Conservation (phyloP, 805 yeast genomes). For the Komagataella phaffii region DNA sequence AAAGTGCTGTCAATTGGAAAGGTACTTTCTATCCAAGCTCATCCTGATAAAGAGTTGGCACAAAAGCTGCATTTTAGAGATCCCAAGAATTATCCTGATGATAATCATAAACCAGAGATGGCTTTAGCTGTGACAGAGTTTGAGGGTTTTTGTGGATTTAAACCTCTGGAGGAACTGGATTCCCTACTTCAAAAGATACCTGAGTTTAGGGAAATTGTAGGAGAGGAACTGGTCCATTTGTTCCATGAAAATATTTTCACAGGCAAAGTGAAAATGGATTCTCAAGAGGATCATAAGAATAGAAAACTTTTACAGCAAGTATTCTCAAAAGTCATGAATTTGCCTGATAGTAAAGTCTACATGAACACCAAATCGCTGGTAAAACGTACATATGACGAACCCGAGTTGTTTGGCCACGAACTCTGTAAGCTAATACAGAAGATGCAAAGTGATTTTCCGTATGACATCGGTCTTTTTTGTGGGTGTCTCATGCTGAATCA, state of each 20-base stretch:
- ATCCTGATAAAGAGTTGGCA: constrained; percentile 85
- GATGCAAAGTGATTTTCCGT: constrained; percentile 79
- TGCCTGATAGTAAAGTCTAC: constrained; percentile 46
- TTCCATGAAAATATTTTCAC: constrained; percentile 36
- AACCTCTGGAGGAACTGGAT: constrained; percentile 73
- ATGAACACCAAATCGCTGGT: constrained; percentile 54
- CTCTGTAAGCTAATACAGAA: constrained; percentile 66
- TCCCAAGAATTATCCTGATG: constrained; percentile 94
- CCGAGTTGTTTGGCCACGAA: constrained; percentile 41
- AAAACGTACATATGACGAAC: constrained; percentile 42
- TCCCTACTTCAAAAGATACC: constrained; percentile 58
- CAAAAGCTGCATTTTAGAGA: constrained; percentile 63
- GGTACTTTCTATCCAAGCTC: constrained; percentile 93
- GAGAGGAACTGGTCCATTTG: constrained; percentile 38
- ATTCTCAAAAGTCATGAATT: constrained; percentile 75
- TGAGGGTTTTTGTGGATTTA: constrained; percentile 97
- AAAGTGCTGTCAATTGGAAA: constrained; percentile 88
- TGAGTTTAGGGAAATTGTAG: constrained; percentile 62
- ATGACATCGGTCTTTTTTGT: constrained; percentile 90
- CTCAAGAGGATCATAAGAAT: constrained; percentile 41
- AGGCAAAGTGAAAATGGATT: constrained; percentile 28
- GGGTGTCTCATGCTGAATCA: constrained; percentile 91
- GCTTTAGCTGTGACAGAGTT: constrained; percentile 93
- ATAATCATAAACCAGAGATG: constrained; percentile 99
- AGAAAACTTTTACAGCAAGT: constrained; percentile 58